phyloP scores from a whole-genome alignment of 176 grass and related monocot genomes.

The Chloris gayana region DNA sequence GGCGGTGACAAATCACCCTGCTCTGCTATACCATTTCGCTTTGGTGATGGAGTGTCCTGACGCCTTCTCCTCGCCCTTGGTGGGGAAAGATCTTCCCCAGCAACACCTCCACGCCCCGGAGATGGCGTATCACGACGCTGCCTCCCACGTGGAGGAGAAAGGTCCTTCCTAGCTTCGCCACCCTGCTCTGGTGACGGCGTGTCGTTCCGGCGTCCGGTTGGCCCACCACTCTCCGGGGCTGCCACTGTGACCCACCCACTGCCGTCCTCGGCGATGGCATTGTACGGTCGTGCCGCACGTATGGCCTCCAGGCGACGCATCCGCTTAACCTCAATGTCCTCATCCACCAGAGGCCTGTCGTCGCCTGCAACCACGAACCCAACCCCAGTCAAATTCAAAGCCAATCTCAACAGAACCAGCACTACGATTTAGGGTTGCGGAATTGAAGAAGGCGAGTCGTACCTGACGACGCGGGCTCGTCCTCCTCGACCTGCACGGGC shows the following conservation, averaged over 20 bases:
- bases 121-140: slow-evolving; percentile 25
- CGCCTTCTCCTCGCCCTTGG: slow-evolving; percentile 48
- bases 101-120: slow-evolving; percentile 10
- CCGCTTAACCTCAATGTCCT: slow-evolving; percentile 95
- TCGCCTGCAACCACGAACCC: slow-evolving; percentile 53
- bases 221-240: background rate
- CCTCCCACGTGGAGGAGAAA: slow-evolving; percentile 55
- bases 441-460: background rate
- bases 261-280: slow-evolving; percentile 79
- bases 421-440: background rate
- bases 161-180: slow-evolving; percentile 15
- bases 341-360: slow-evolving; percentile 71
- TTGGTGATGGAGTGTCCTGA: slow-evolving; percentile 38
- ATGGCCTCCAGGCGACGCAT: slow-evolving; percentile 83
- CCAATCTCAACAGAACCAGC: slow-evolving; percentile 1
- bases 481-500: slow-evolving; percentile 76
- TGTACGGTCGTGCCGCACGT: slow-evolving; percentile 67
- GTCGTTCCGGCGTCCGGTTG: slow-evolving; percentile 8
- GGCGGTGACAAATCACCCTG: slow-evolving; percentile 52
- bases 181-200: slow-evolving; percentile 33
- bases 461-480: slow-evolving; percentile 61
- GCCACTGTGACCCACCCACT: slow-evolving; percentile 75
- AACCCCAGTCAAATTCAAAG: background rate
- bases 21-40: slow-evolving; percentile 18
- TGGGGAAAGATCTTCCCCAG: slow-evolving; percentile 40